Conservation (phyloP, 305 asterid genomes). For the Fraxinus ornus region DNA sequence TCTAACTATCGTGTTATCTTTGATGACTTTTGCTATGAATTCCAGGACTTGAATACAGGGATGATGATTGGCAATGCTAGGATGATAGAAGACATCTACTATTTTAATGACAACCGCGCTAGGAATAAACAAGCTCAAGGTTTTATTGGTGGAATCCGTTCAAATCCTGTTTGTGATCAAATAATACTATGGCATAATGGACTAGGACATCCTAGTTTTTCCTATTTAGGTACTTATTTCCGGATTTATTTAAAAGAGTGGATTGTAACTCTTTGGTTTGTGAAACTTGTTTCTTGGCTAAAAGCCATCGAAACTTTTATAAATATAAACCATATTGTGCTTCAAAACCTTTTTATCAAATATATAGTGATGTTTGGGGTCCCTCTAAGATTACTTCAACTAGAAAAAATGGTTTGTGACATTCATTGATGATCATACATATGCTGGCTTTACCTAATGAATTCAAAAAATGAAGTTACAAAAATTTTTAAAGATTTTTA, state of each 20-base stretch:
- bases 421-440: background rate
- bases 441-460: background rate
- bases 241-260: background rate
- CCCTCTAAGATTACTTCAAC: background rate
- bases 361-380: background rate
- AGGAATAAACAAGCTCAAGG: background rate
- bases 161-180: background rate
- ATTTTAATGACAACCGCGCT: background rate
- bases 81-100: background rate
- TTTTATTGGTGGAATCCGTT: background rate
- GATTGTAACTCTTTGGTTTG: background rate
- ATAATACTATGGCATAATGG: background rate
- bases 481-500: background rate
- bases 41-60: background rate
- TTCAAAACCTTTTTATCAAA: background rate
- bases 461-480: background rate
- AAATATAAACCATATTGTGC: background rate
- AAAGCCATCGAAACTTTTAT: background rate
- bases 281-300: background rate
- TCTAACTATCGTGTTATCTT: background rate
- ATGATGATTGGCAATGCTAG: background rate
- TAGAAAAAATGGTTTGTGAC: background rate
- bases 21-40: background rate
- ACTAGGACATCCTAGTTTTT: background rate
- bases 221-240: background rate